phyloP scores from a whole-genome alignment of 805 yeast genomes.

The Candida glaebosa region DNA sequence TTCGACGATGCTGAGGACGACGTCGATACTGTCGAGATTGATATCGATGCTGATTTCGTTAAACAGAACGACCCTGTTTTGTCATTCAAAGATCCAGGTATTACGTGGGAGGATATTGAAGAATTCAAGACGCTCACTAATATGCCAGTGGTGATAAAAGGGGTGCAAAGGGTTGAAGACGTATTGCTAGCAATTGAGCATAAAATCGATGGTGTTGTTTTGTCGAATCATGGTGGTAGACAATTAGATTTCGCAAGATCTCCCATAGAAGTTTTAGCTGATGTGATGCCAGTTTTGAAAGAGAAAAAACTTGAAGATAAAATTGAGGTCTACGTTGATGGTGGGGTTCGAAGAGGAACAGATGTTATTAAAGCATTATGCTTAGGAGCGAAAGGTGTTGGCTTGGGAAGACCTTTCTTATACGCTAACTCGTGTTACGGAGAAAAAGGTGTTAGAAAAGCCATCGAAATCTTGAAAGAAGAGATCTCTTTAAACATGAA shows the following conservation, averaged over 20 bases:
- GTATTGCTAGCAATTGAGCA: conserved; percentile 53
- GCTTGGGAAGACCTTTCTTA: conserved; percentile 72
- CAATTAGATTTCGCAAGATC: conserved; percentile 63
- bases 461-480: conserved; percentile 56
- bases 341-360: conserved; percentile 75
- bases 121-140: conserved; percentile 39
- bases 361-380: conserved; percentile 73
- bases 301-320: conserved; percentile 40
- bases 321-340: conserved; percentile 67
- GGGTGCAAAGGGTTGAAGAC: conserved; percentile 66
- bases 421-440: conserved; percentile 82
- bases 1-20: conserved; percentile 23
- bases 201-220: conserved; percentile 60
- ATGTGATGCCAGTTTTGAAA: conserved; percentile 46
- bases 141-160: conserved; percentile 49
- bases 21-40: conserved; percentile 22
- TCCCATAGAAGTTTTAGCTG: conserved; percentile 58
- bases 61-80: conserved; percentile 46
- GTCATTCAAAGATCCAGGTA: conserved; percentile 57
- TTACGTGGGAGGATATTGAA: conserved; percentile 36
- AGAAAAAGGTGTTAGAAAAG: conserved; percentile 64
- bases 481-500: conserved; percentile 67
- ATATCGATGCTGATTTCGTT: conserved; percentile 8
- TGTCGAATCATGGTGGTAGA: conserved; percentile 79
- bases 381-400: conserved; percentile 73